Base-by-base conservation (phyloP, 164 flowering plant genomes). In the Aristolochia californica region DNA sequence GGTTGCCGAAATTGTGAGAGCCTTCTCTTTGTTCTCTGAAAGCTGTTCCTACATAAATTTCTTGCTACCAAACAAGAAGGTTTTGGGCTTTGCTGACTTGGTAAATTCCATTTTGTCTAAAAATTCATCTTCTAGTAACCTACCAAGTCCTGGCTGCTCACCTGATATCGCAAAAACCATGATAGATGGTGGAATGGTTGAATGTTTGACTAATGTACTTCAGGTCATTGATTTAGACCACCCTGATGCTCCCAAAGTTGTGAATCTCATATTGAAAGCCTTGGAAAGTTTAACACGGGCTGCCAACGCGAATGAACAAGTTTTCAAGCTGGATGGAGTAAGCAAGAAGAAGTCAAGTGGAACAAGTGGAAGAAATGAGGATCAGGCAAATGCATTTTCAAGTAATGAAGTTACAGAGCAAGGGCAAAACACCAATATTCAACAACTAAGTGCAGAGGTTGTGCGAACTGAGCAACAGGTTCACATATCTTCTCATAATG, bases 101-200 rank as follows among this genome's bases (percentile, higher is more conserved):
- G 87, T 75, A 0, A 79, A 82, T 77, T 83, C 91, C 43, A 80
- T 88, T 66, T 67, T 91, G 75, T 83, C 95, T 1, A 88, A 88
- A 64, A 88, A 82, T 64, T 75, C 85, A 55, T 81, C 95, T 22
- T 75, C 93, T 22, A 67, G 80, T 65, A 79, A 63, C 68, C 68
- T 82, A 58, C 89, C 87, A 58, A 83, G 88, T 70, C 80, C 95
- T 62, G 91, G 88, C 27, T 88, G 80, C 65, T 91, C 95, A 13
- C 84, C 93, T 4, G 98, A 91, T 50, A 71, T 85, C 28, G 88
- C 96, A 62, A 83, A 83, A 69, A 76, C 84, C 64, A 84, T 91
- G 93, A 88, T 91, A 58, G 96, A 86, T 71, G 87, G 83, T 56
- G 93, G 95, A 54, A 71, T 91, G 70, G 72, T 86, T 27, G 82